These are phyloP conservation scores for Starmerella cellae DNA, from an alignment of 805 yeast species.

Conservation along the genomic window DNA sequence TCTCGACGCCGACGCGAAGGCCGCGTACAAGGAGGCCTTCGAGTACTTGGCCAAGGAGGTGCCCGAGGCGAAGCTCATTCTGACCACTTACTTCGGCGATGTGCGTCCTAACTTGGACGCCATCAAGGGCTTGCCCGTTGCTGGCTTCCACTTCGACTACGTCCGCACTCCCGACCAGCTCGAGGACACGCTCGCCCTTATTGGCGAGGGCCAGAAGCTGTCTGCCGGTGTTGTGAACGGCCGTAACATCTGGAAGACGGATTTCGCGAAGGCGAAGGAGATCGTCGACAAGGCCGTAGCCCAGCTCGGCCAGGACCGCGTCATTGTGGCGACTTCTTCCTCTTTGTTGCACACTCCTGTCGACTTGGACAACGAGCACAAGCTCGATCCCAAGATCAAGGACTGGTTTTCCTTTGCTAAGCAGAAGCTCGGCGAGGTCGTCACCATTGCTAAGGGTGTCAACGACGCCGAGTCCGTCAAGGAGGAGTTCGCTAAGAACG, in stretches of 20 bases:
- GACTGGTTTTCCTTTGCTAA: slow-evolving; percentile 98
- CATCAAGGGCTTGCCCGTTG: slow-evolving; percentile 78
- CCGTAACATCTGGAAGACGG: slow-evolving; percentile 99
- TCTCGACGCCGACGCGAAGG: slow-evolving; percentile 69
- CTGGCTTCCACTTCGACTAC: slow-evolving; percentile 93
- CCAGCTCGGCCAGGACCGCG: slow-evolving; percentile 60
- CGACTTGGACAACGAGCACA: slow-evolving; percentile 82
- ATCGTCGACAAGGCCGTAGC: slow-evolving; percentile 70
- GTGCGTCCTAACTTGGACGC: slow-evolving; percentile 92
- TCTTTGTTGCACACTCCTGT: slow-evolving; percentile 98
- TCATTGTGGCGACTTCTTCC: slow-evolving; percentile 86
- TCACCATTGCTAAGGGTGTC: slow-evolving; percentile 73
- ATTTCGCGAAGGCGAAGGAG: slow-evolving; percentile 74
- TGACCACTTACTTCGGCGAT: slow-evolving; percentile 96
- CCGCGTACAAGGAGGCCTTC: slow-evolving; percentile 81
- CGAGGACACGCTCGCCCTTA: slow-evolving; percentile 58
- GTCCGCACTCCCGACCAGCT: slow-evolving; percentile 95
- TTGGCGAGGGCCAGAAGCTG: slow-evolving; percentile 58
- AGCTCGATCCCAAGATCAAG: slow-evolving; percentile 80
- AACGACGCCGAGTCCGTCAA: slow-evolving; percentile 57
- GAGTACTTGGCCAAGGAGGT: slow-evolving; percentile 54
- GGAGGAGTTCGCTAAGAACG: slow-evolving; percentile 70
- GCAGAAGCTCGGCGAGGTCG: slow-evolving; percentile 89
- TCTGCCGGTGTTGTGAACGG: slow-evolving; percentile 98
- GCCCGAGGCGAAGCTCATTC: slow-evolving; percentile 62